These are phyloP conservation scores for Oryza meridionalis DNA, from an alignment of 176 grass and related monocot genomes.

Conservation along the genomic window DNA sequence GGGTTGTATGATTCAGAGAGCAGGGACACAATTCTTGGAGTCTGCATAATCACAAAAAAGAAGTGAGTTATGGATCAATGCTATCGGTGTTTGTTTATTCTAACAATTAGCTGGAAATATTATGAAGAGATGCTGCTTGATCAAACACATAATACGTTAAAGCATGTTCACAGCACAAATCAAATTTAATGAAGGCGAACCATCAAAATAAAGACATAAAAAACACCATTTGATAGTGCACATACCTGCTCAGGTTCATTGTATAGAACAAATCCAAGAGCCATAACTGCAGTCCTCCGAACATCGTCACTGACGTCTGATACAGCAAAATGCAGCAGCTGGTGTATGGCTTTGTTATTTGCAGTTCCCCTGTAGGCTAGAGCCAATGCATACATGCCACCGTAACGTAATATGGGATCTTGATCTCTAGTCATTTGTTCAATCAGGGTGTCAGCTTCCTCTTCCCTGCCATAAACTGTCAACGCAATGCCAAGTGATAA, in stretches of 20 bases:
- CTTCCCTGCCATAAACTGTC: slow-evolving; percentile 97
- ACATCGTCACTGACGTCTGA: slow-evolving; percentile 99
- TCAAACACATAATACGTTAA: background rate
- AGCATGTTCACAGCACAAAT: background rate
- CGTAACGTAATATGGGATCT: slow-evolving; percentile 98
- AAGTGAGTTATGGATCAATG: slow-evolving; percentile 30
- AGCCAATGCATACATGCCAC: slow-evolving; percentile 98
- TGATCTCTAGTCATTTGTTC: slow-evolving; percentile 98
- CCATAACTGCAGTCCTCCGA: slow-evolving; percentile 93
- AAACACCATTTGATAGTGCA: background rate
- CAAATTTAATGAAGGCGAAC: background rate
- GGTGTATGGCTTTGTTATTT: slow-evolving; percentile 99
- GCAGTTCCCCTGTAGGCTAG: slow-evolving; percentile 96
- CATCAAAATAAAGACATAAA: background rate
- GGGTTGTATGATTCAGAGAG: slow-evolving; percentile 99
- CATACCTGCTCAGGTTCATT: slow-evolving; percentile 91
- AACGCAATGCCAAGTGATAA: slow-evolving; percentile 89
- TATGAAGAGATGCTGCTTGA: background rate
- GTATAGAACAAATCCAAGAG: slow-evolving; percentile 98
- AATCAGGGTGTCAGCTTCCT: slow-evolving; percentile 94
- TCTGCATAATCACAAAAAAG: slow-evolving; percentile 60
- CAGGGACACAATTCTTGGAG: slow-evolving; percentile 96
- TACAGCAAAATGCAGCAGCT: slow-evolving; percentile 96
- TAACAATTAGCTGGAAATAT: background rate
- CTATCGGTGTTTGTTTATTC: slow-evolving; percentile 1